Evolutionary conservation across 2,329 filamentous ascomycete species (phyloP).

Genomic region (Trichoderma oligosporum): DNA sequence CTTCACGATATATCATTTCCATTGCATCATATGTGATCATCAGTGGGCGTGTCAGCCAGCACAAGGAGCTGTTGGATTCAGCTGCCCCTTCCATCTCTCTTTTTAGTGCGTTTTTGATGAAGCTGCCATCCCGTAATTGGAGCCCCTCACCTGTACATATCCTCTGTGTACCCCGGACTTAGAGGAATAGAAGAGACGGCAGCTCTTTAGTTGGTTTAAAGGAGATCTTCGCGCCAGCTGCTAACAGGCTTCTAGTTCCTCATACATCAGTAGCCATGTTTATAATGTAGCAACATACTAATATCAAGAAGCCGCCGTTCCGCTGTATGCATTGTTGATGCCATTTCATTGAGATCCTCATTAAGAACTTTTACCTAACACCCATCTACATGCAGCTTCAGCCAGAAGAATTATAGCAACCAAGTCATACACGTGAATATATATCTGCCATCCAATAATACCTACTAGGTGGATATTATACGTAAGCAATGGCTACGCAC

Average conservation of each 20-base stretch:
- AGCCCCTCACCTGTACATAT: conserved; percentile 1
- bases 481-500: conserved; percentile 32
- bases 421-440: background rate
- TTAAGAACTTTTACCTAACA: no score
- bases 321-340: background rate
- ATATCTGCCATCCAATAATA: background rate
- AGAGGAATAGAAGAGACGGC: background rate
- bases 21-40: conserved; percentile 1
- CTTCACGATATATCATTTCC: no score
- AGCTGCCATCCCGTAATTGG: background rate
- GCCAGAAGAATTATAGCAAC: background rate
- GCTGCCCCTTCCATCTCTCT: background rate
- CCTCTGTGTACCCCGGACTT: background rate
- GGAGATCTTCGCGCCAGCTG: background rate
- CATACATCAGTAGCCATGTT: background rate
- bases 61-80: background rate
- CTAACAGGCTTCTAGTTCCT: background rate
- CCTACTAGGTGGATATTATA: background rate
- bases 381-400: background rate
- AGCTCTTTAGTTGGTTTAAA: background rate
- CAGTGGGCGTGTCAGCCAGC: background rate
- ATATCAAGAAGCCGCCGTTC: conserved; percentile 1
- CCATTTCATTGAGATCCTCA: background rate
- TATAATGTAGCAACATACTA: background rate
- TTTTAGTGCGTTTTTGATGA: no score